phyloP scores from a whole-genome alignment of 352 stramenopile species.

The Globisporangium apiculatum region DNA sequence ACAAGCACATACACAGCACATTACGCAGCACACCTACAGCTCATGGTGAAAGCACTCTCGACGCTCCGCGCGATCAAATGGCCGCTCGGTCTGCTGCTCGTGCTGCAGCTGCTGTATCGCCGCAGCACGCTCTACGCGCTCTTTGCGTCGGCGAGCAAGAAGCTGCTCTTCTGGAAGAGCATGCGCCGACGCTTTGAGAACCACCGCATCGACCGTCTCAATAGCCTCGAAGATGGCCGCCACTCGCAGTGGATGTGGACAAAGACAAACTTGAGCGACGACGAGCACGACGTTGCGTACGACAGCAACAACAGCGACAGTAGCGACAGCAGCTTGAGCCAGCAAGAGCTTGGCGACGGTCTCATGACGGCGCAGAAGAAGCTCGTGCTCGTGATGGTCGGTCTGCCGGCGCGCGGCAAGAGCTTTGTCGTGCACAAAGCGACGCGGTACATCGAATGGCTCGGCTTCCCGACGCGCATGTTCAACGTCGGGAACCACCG shows the following conservation, averaged over 20 bases:
- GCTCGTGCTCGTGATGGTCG: slow-evolving; percentile 91
- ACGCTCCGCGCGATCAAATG: slow-evolving; percentile 5
- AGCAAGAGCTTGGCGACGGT: slow-evolving; percentile 28
- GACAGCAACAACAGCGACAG: slow-evolving; percentile 23
- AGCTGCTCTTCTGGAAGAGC: slow-evolving; percentile 55
- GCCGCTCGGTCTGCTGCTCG: slow-evolving; percentile 18
- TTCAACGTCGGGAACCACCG: slow-evolving; percentile 95
- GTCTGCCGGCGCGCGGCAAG: slow-evolving; percentile 92
- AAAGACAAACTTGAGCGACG: slow-evolving; percentile 21
- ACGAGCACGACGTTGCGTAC: slow-evolving; percentile 23
- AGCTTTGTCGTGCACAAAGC: slow-evolving; percentile 94
- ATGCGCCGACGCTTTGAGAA: slow-evolving; percentile 75
- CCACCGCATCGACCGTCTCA: slow-evolving; percentile 62
- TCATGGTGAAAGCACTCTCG: slow-evolving; percentile 6
- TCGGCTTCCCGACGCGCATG: slow-evolving; percentile 86
- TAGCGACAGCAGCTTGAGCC: slow-evolving; percentile 12
- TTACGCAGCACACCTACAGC: neutral
- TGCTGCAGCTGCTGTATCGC: slow-evolving; percentile 42
- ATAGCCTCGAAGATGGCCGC: slow-evolving; percentile 48
- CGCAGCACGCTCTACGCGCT: slow-evolving; percentile 37
- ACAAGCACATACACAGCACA: neutral
- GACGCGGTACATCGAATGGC: slow-evolving; percentile 90
- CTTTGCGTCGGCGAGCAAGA: slow-evolving; percentile 37
- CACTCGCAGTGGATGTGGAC: slow-evolving; percentile 79
- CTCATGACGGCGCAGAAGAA: slow-evolving; percentile 80